Conservation (phyloP, 1,284 basidiomycete genomes). For the Dichomitus squalens region DNA sequence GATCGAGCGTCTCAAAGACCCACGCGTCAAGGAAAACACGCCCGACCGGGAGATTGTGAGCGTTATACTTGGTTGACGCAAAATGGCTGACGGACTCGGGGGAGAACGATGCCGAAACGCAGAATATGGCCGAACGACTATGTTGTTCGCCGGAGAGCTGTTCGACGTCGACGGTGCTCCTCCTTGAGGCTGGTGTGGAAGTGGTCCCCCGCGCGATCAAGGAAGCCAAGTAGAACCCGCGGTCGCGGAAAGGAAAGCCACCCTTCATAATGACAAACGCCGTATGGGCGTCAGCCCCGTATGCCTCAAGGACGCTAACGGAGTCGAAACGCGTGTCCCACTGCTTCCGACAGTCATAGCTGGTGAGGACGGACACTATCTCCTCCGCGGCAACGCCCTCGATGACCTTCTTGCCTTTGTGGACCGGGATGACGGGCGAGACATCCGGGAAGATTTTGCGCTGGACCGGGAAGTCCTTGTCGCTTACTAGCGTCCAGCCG, state of each 20-base stretch:
- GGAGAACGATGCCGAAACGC: conserved; percentile 78
- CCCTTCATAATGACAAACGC: conserved; percentile 72
- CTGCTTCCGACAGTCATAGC: conserved; percentile 71
- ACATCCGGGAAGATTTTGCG: conserved; percentile 78
- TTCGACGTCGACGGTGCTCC: conserved; percentile 32
- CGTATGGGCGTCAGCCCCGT: conserved; percentile 76
- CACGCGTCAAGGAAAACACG: conserved; percentile 91
- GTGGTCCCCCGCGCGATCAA: conserved; percentile 66
- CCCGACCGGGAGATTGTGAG: conserved; percentile 75
- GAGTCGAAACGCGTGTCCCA: conserved; percentile 89
- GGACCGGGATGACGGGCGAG: conserved; percentile 82
- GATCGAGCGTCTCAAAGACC: conserved; percentile 96
- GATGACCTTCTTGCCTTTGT: conserved; percentile 90
- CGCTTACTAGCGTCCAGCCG: conserved; percentile 83
- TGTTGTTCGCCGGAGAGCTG: conserved; percentile 32
- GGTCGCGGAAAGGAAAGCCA: conserved; percentile 89
- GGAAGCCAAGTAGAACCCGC: conserved; percentile 84
- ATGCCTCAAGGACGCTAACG: conserved; percentile 74
- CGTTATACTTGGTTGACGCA: conserved; percentile 75
- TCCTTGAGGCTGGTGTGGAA: conserved; percentile 37
- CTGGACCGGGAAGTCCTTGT: conserved; percentile 81
- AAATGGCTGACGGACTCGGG: conserved; percentile 62
- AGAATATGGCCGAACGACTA: conserved; percentile 64
- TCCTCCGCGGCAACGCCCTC: conserved; percentile 96
- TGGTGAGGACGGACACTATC: conserved; percentile 71